Percentiles rank a stretch among this genome's conserved stretches.
phyloP scores from a whole-genome alignment of 768 basidiomycete species.

The Neoboletus brunneissimus region DNA sequence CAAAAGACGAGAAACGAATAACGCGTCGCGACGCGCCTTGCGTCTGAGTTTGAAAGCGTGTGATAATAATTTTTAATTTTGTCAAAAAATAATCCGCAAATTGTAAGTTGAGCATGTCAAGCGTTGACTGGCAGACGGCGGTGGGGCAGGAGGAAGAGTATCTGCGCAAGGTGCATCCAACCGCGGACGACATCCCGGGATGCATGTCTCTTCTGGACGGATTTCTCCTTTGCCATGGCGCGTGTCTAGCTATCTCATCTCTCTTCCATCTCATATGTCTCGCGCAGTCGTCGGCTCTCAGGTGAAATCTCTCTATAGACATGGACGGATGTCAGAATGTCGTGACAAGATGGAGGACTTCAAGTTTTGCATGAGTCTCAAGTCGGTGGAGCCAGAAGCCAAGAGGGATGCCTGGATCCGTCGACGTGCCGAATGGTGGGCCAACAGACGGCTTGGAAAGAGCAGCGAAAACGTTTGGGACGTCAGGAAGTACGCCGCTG shows the following conservation, averaged over 20 bases:
- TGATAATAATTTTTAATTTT: conserved; percentile 13
- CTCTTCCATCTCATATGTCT: conserved; percentile 11
- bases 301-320: conserved; percentile 81
- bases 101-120: conserved; percentile 31
- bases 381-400: conserved; percentile 72
- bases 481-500: conserved; percentile 64
- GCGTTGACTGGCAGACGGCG: conserved; percentile 49
- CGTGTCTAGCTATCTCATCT: conserved; percentile 11
- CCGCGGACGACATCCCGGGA: conserved; percentile 73
- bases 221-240: conserved; percentile 70
- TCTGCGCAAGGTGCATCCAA: conserved; percentile 66
- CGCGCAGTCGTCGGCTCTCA: conserved; percentile 72
- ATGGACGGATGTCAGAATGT: conserved; percentile 73
- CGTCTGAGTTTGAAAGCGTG: conserved; percentile 46
- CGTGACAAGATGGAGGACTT: conserved; percentile 81
- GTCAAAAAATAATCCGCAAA: not conserved
- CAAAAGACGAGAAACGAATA: conserved; percentile 18
- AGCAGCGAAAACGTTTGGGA: conserved; percentile 98
- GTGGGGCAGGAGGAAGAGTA: conserved; percentile 69
- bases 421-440: conserved; percentile 94
- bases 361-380: conserved; percentile 90
- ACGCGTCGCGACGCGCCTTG: conserved; percentile 48
- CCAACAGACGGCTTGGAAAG: conserved; percentile 62
- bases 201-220: conserved; percentile 76
- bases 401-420: conserved; percentile 82